Evolutionary conservation across 805 yeast genomes (phyloP).

Genomic region (Lipomyces lipofer): DNA sequence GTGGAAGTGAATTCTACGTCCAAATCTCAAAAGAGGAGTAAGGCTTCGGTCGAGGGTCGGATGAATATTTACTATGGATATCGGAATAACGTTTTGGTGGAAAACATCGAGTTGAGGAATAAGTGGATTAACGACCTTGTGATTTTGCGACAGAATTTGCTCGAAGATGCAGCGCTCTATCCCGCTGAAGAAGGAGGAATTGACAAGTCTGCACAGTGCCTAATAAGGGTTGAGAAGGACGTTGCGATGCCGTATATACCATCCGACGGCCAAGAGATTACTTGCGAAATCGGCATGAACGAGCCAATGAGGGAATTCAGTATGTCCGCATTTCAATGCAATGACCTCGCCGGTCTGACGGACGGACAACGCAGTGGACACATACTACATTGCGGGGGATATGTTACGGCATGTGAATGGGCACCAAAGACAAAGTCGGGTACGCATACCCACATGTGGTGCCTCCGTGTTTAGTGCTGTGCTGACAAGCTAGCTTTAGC

Average conservation of each 20-base stretch:
- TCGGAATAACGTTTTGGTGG: not conserved
- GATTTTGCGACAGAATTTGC: not conserved
- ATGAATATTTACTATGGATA: slow-evolving; percentile 14
- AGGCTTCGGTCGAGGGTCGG: slow-evolving; percentile 7
- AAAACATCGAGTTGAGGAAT: slow-evolving; percentile 12
- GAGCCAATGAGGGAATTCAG: not conserved
- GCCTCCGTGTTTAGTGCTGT: not conserved
- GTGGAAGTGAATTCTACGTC: not conserved
- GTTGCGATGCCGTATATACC: not conserved
- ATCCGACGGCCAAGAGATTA: not conserved
- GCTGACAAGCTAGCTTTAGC: not conserved
- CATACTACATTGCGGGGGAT: slow-evolving; percentile 23
- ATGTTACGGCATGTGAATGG: slow-evolving; percentile 25
- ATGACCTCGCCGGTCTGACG: not conserved
- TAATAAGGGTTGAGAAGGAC: not conserved
- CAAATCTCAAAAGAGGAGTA: not conserved
- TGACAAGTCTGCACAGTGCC: not conserved
- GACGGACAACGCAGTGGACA: slow-evolving; percentile 15
- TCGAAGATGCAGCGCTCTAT: slow-evolving; percentile 1
- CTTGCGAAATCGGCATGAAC: slow-evolving; percentile 6
- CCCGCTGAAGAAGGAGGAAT: not conserved
- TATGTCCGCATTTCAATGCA: not conserved
- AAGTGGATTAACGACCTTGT: slow-evolving; percentile 24
- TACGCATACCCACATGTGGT: not conserved
- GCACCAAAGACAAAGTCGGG: slow-evolving; percentile 21